Evolutionary conservation across 176 grass and related monocot genomes (phyloP), one percentile per base, ranked within the genome.

Genomic region (Luzula sylvatica): DNA sequence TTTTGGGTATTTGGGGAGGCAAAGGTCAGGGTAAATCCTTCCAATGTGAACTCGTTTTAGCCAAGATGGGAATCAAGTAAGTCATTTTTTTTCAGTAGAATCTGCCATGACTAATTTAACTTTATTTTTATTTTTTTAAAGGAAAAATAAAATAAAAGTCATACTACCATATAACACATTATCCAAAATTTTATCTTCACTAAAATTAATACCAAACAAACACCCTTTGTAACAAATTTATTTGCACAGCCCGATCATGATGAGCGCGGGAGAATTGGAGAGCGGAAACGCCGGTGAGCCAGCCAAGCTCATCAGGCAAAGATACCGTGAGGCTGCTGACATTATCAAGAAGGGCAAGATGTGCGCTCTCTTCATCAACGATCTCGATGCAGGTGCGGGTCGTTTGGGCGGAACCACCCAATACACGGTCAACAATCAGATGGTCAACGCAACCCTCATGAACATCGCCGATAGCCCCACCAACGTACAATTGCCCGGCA

Each of bases 381-480:
- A 95, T 46, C 90, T 95, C 3, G 90, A 95, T 27, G 90, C 90
- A 0, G 90, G 90, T 7, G 90, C 90, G 0, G 90, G 90, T 2
- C 59, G 90, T 2, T 81, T 95, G 83, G 90, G 90, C 1, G 90
- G 90, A 2, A 95, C 90, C 27, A 95, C 89, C 3, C 89, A 95
- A 63, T 88, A 95, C 84, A 95, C 89, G 0, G 89, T 95, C 15
- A 95, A 95, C 83, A 95, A 95, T 73, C 89, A 95, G 89, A 95
- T 95, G 89, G 89, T 88, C 69, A 95, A 95, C 56, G 89, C 89
- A n/a, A 95, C 89, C 1, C 83, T 95, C 3, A 95, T 95, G 89
- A 95, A 95, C 89, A 88, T 95, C 42, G 89, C 89, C 6, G 89
- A 95, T 49, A 88, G 83, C 63, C 89, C 89, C 5, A 95, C 89